Percentiles rank a stretch among this genome's conserved stretches.
Evolutionary conservation across 768 basidiomycete species (phyloP).

Genomic region (Tricholoma terreum): DNA sequence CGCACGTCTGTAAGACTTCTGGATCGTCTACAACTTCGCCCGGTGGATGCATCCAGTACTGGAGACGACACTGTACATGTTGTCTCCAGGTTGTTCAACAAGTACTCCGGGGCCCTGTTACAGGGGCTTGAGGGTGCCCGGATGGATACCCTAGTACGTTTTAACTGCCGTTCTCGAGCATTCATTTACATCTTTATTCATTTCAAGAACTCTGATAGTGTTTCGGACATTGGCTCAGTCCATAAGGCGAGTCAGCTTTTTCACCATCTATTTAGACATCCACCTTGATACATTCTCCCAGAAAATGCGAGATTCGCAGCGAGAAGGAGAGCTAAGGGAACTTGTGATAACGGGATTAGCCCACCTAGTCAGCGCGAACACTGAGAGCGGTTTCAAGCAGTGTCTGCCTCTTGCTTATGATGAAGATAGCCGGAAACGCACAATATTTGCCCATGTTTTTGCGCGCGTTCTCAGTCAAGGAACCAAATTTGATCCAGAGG

Average conservation of each 20-base stretch:
- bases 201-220: conserved; percentile 44
- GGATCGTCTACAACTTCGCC: conserved; percentile 68
- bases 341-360: conserved; percentile 78
- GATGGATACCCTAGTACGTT: conserved; percentile 42
- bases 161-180: background rate
- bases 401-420: conserved; percentile 80
- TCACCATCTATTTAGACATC: background rate
- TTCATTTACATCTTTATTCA: conserved; percentile 3
- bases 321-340: conserved; percentile 65
- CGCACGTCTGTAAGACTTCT: conserved; percentile 73
- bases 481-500: conserved; percentile 68
- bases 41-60: conserved; percentile 48
- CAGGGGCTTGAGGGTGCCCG: conserved; percentile 56
- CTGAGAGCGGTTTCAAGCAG: conserved; percentile 87
- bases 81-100: conserved; percentile 75
- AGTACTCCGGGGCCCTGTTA: conserved; percentile 66
- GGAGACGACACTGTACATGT: conserved; percentile 67
- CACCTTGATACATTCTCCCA: conserved; percentile 11
- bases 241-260: conserved; percentile 35
- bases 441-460: conserved; percentile 84
- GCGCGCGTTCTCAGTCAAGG: conserved; percentile 78
- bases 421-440: conserved; percentile 60
- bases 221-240: conserved; percentile 46
- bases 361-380: conserved; percentile 78
- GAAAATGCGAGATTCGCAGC: conserved; percentile 45